Evolutionary conservation across 208 protist genomes (phyloP).

Genomic region (Crithidia thermophila): DNA sequence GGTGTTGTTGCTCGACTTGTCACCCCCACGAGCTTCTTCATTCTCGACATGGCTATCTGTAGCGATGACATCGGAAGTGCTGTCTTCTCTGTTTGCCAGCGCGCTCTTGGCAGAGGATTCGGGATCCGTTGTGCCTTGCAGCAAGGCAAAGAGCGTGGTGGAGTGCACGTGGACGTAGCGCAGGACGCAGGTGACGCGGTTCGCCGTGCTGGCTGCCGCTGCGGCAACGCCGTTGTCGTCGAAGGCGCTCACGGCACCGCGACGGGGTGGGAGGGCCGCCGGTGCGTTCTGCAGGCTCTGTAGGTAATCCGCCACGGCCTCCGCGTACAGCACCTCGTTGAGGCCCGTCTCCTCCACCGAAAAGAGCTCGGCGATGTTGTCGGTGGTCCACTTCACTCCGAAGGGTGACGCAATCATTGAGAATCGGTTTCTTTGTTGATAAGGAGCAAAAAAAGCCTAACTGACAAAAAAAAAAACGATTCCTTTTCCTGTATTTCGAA

Average conservation of each 20-base stretch:
- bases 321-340: slow-evolving; percentile 16
- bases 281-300: slow-evolving; percentile 21
- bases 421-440: not conserved
- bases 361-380: slow-evolving; percentile 21
- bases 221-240: not conserved
- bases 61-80: too few species aligned
- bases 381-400: slow-evolving; percentile 12
- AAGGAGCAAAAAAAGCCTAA: too few species aligned
- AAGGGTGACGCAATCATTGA: slow-evolving; percentile 10
- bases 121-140: slow-evolving; percentile 3
- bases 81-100: too few species aligned
- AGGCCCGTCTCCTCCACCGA: slow-evolving; percentile 1
- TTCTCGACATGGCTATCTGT: too few species aligned
- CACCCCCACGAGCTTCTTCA: too few species aligned
- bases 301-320: slow-evolving; percentile 19
- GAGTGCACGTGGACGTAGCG: slow-evolving; percentile 18
- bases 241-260: not conserved
- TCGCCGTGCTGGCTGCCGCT: not conserved
- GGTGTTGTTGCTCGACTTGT: too few species aligned
- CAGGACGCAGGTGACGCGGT: slow-evolving; percentile 13
- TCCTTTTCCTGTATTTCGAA: not conserved
- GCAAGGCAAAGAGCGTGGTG: slow-evolving; percentile 13
- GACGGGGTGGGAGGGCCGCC: not conserved
- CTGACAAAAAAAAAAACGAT: too few species aligned
- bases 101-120: too few species aligned